Evolutionary conservation across 331 rosid genomes (phyloP).

Genomic region (Dryas integrifolia): DNA sequence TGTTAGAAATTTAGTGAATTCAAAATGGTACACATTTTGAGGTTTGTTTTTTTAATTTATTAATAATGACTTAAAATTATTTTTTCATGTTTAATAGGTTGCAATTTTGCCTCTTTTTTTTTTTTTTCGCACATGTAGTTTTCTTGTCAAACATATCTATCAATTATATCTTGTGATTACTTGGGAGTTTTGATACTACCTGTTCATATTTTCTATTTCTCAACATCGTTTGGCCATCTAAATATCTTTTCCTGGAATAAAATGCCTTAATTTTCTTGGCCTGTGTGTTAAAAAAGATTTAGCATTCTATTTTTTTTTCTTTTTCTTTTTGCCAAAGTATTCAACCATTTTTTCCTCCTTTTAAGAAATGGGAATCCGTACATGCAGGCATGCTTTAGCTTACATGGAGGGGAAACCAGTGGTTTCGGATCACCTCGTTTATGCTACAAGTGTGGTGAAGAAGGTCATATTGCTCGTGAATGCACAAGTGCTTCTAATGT

Average conservation of each 20-base stretch:
- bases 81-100: too few species aligned
- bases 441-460: constrained; percentile 77
- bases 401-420: constrained; percentile 41
- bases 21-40: neutral
- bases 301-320: neutral
- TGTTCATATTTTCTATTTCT: neutral
- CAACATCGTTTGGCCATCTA: neutral
- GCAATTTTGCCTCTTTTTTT: too few species aligned
- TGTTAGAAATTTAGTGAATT: neutral
- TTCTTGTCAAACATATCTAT: neutral
- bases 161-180: neutral
- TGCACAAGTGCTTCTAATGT: constrained; percentile 57
- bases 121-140: neutral
- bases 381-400: constrained; percentile 61
- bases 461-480: constrained; percentile 91
- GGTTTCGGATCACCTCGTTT: constrained; percentile 47
- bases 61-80: too few species aligned
- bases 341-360: neutral
- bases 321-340: neutral
- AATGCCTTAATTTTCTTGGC: neutral
- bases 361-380: constrained; percentile 7
- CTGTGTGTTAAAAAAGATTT: neutral
- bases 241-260: neutral
- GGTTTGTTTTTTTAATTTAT: neutral
- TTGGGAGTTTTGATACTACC: neutral